A percentile compares a stretch with the other conserved stretches of the same genome.
Conservation (phyloP, 202 grass and related monocot species). For the Setaria viridis region DNA sequence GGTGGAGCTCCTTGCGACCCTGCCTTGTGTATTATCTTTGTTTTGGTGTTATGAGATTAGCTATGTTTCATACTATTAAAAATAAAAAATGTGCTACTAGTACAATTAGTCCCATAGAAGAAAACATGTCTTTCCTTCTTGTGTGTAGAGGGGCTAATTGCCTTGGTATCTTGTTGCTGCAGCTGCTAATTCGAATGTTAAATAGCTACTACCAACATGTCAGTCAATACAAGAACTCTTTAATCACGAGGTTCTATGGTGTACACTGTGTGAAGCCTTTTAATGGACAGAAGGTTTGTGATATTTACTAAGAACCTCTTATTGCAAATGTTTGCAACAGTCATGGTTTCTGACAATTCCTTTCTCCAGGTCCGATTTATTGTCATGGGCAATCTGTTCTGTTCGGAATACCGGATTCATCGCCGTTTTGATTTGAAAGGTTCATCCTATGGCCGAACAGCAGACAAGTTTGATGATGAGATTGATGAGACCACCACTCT, state of each 20-base stretch:
- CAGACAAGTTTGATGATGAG: slow-evolving; percentile 87
- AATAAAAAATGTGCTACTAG: not conserved
- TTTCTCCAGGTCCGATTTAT: slow-evolving; percentile 83
- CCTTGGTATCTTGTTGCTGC: slow-evolving; percentile 36
- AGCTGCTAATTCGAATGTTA: slow-evolving; percentile 94
- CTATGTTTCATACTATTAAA: not conserved
- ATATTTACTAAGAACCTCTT: not conserved
- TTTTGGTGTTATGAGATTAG: slow-evolving; percentile 27
- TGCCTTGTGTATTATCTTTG: slow-evolving; percentile 7
- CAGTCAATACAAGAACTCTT: slow-evolving; percentile 63
- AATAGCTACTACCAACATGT: slow-evolving; percentile 83
- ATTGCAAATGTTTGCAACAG: not conserved
- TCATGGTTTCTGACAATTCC: slow-evolving; percentile 27
- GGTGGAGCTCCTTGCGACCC: not conserved
- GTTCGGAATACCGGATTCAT: slow-evolving; percentile 92
- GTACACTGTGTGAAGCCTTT: slow-evolving; percentile 94
- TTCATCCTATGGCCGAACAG: slow-evolving; percentile 90
- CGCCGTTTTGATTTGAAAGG: slow-evolving; percentile 98
- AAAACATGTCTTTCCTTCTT: not conserved
- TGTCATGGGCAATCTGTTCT: slow-evolving; percentile 97
- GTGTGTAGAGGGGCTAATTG: slow-evolving; percentile 27
- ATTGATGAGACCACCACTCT: slow-evolving; percentile 98
- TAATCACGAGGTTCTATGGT: slow-evolving; percentile 95
- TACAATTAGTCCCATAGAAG: not conserved
- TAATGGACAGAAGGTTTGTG: slow-evolving; percentile 76